Evolutionary conservation across 2,329 filamentous ascomycete species (phyloP), one percentile per base, ranked within the genome.

Genomic region (Dactylella cylindrospora): DNA sequence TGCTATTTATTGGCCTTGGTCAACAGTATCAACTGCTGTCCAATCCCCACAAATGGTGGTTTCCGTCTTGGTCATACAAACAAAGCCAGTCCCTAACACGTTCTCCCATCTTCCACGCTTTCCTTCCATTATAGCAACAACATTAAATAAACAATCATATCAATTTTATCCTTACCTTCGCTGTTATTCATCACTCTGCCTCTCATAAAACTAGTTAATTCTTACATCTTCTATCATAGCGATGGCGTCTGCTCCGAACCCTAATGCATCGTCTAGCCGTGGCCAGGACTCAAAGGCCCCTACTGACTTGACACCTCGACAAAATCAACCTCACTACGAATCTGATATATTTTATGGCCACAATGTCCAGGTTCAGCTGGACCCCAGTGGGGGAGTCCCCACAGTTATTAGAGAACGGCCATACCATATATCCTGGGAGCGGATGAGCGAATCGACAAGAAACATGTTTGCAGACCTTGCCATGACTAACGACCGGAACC

Each of bases 401-500:
- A 54, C 38, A 17, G 38, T 62, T 38, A 20, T 20, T 19, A 49
- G 57, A 20, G 28, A 29, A 8, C 43, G 31, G 4, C 41, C 49
- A 8, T 20, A 19, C 5, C 20, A 19, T 25, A 38, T 54, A 13
- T 54, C 38, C 31, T 62, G 57, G 57, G 57, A 62, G 10, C 26
- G 19, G 7, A 5, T 62, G 5, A 29, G 43, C 2, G 1, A 17
- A 2, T 2, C 57, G 9, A 31, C 57, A 12, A 33, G 13, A 6
- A 50, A 50, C 23, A 62, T 62, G 57, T 62, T 50, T 17, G 49
- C 38, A 25, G 43, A 62, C 3, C n/a, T 62, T 26, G 57, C 57
- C 2, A 47, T 31, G 1, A 33, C n/a, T 8, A 26, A 62, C 20
- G 20, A 32, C 4, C 2, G n/a, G 9, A 62, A 62, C 31, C 57